Conservation (phyloP, 116 monocot genomes). For the Dioscorea cayenensis region DNA sequence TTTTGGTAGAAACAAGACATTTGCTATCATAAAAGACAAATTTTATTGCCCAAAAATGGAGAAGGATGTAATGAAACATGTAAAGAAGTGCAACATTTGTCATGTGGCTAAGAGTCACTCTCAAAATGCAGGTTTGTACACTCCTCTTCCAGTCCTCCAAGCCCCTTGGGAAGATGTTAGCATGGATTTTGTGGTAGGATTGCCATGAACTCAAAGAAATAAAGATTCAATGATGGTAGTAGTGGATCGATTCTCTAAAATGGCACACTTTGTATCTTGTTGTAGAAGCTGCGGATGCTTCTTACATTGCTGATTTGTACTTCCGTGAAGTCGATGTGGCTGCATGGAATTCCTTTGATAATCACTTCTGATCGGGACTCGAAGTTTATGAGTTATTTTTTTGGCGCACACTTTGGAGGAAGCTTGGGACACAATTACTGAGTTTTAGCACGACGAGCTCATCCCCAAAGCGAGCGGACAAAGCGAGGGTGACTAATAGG, state of each 20-base stretch:
- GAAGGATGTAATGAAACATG: no score
- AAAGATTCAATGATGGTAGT: conserved; percentile 19
- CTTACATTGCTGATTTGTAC: not conserved
- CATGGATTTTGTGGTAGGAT: conserved; percentile 10
- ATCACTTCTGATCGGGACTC: conserved; percentile 5
- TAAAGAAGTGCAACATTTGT: no score
- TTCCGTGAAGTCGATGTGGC: conserved; percentile 9
- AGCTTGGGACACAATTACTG: not conserved
- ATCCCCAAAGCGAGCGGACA: conserved; percentile 13
- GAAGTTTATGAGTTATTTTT: conserved; percentile 15
- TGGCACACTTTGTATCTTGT: conserved; percentile 13
- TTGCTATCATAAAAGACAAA: no score
- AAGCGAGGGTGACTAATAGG: conserved; percentile 8
- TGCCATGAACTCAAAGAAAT: conserved; percentile 2
- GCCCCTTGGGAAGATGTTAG: conserved; percentile 12
- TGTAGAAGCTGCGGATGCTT: conserved; percentile 1
- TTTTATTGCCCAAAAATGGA: no score
- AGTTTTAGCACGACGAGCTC: not conserved
- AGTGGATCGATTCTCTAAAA: conserved; percentile 11
- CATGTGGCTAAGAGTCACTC: no score
- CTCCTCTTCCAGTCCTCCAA: not conserved
- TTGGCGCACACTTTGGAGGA: conserved; percentile 6
- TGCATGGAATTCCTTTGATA: conserved; percentile 9
- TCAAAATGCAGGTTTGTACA: conserved; percentile 9
- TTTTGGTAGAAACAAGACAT: no score